Evolutionary conservation across 2,329 filamentous ascomycete species (phyloP), one percentile per base, ranked within the genome.

Genomic region (Epicoccum nigrum): DNA sequence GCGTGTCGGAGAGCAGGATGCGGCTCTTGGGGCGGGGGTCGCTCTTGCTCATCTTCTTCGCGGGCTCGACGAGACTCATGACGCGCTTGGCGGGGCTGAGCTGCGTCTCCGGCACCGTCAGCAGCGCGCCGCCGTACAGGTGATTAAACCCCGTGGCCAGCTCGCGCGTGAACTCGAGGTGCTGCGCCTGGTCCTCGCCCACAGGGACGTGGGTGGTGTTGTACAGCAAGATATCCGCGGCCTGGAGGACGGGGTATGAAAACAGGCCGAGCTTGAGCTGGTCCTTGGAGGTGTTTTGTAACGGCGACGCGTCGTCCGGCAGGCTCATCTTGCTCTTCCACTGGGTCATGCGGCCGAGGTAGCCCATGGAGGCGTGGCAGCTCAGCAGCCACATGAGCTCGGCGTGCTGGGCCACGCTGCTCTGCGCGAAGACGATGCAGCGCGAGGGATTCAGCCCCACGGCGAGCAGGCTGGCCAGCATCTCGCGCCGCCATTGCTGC

Each of bases 321-420:
- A 92, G 72, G 16, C 85, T 79, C 15, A 94, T 76, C 73, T 95
- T 96, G 72, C 84, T 90, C 65, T 99, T 99, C 92, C 94, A 99
- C 74, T 97, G 94, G 21, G 94, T 97, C 94, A 99, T 99, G n/a
- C 94, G 83, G 8, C 88, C 88, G n/a, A 99, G 78, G 74, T 96
- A 96, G 31, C 94, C 94, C 74, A 94, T 92, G 4, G 90, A 93
- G 19, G 94, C 90, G 44, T 89, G 89, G 60, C 92, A 97, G 68
- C 90, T 93, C 55, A 99, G 77, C 67, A 97, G 92, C 94, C 94
- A 99, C 89, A 96, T 96, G 57, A 99, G 81, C 74, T 97, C 92
- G 4, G 89, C 79, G 75, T 97, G 94, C 38, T 87, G 86, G 15
- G 86, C 80, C 2, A 93, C 89, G 45, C 83, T 80, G 47, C 87